Conservation (phyloP, 2,329 filamentous ascomycete species). For the Talaromyces sp. region DNA sequence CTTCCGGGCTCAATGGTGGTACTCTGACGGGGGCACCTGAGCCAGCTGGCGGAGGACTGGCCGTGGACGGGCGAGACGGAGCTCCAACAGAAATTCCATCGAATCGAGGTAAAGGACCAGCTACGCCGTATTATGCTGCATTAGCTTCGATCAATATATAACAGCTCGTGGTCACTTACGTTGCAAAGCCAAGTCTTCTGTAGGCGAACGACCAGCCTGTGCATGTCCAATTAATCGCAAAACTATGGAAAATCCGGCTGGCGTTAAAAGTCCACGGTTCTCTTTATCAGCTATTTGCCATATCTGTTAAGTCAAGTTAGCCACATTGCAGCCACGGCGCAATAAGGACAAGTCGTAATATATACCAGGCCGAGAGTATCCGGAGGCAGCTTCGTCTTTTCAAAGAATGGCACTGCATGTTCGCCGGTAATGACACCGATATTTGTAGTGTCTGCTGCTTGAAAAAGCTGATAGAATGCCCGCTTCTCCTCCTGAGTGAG, state of each 20-base stretch:
- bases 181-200: constrained; percentile 73
- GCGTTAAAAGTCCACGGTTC: constrained; percentile 89
- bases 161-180: constrained; percentile 41
- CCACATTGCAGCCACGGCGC: neutral
- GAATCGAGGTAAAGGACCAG: constrained; percentile 86
- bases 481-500: constrained; percentile 89
- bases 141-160: neutral
- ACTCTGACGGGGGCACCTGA: constrained; percentile 68
- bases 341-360: constrained; percentile 16
- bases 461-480: constrained; percentile 87
- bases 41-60: constrained; percentile 40
- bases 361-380: constrained; percentile 80
- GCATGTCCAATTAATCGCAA: constrained; percentile 92
- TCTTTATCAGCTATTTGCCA: constrained; percentile 98
- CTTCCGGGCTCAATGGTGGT: constrained; percentile 80
- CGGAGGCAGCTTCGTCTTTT: constrained; percentile 85
- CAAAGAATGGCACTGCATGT: constrained; percentile 94
- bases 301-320: constrained; percentile 57
- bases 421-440: constrained; percentile 94
- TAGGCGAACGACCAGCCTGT: constrained; percentile 79
- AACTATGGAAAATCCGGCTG: constrained; percentile 87
- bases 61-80: constrained; percentile 54
- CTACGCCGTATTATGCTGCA: constrained; percentile 22
- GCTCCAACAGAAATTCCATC: constrained; percentile 61
- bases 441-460: constrained; percentile 83